A percentile compares a stretch with the other conserved stretches of the same genome.
Evolutionary conservation across 1,139 yeast genomes (phyloP).

Genomic region (Geotrichum reessii): DNA sequence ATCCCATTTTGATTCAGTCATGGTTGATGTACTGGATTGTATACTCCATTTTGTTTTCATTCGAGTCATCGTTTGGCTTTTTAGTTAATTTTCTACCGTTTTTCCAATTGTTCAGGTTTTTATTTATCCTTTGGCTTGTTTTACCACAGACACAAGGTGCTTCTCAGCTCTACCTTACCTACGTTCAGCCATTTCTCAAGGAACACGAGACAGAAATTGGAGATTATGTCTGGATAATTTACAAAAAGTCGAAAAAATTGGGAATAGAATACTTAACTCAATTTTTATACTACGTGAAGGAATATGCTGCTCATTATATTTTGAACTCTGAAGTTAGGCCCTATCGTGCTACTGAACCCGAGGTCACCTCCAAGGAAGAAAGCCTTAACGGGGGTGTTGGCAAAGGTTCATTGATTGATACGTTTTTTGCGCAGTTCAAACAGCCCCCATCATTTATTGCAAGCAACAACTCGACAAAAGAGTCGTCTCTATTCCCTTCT

Average conservation of each 20-base stretch:
- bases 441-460: constrained; percentile 10
- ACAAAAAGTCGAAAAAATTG: constrained; percentile 24
- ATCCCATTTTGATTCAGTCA: constrained; percentile 45
- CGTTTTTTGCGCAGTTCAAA: constrained; percentile 13
- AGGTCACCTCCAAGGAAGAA: neutral
- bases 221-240: constrained; percentile 23
- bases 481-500: neutral
- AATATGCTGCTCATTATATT: constrained; percentile 8
- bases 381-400: neutral
- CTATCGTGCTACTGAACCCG: neutral
- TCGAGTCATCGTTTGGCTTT: constrained; percentile 43
- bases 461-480: neutral
- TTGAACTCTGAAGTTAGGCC: constrained; percentile 8
- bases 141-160: constrained; percentile 45
- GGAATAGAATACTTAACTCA: constrained; percentile 25
- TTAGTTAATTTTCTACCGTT: constrained; percentile 45
- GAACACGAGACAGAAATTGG: constrained; percentile 33
- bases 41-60: constrained; percentile 40
- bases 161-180: constrained; percentile 30
- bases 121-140: constrained; percentile 47
- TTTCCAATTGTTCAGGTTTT: constrained; percentile 41
- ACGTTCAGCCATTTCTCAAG: constrained; percentile 34
- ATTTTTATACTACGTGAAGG: constrained; percentile 8
- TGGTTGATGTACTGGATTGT: constrained; percentile 65
- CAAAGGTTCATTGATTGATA: constrained; percentile 5